Percentiles rank a stretch among this genome's conserved stretches.
Evolutionary conservation across 2,329 filamentous ascomycete genomes (phyloP).

Genomic region (Helotiales sp.): DNA sequence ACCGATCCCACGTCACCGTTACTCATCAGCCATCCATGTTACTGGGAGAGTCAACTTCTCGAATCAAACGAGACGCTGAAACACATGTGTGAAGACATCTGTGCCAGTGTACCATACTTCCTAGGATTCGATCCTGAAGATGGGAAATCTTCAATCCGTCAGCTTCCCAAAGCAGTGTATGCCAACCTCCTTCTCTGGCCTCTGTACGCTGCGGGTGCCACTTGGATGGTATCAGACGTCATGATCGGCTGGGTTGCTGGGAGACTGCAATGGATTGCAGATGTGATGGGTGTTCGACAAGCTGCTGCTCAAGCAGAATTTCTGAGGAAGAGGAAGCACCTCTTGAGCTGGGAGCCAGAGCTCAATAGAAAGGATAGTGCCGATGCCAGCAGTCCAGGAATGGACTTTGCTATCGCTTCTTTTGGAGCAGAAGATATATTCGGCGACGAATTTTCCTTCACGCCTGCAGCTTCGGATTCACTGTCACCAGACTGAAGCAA

Average conservation of each 20-base stretch:
- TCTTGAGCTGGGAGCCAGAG: not conserved
- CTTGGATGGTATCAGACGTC: constrained; percentile 21
- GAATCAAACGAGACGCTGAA: constrained; percentile 17
- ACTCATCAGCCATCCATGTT: constrained; percentile 4
- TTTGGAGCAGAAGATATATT: not conserved
- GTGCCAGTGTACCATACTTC: constrained; percentile 27
- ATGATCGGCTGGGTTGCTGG: constrained; percentile 30
- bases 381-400: not conserved
- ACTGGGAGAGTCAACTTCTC: constrained; percentile 20
- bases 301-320: constrained; percentile 7
- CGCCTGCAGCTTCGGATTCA: no score
- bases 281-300: constrained; percentile 30
- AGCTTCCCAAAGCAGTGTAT: constrained; percentile 19
- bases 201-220: constrained; percentile 26
- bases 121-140: constrained; percentile 17
- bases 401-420: not conserved
- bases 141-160: not conserved
- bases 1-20: constrained; percentile 6
- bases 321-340: not conserved
- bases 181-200: constrained; percentile 31
- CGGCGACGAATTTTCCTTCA: no score
- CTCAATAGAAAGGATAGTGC: not conserved
- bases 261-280: constrained; percentile 24
- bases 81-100: constrained; percentile 29
- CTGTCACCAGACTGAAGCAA: no score